Base-by-base conservation (phyloP, 768 basidiomycete species). In the Russula foetens region DNA sequence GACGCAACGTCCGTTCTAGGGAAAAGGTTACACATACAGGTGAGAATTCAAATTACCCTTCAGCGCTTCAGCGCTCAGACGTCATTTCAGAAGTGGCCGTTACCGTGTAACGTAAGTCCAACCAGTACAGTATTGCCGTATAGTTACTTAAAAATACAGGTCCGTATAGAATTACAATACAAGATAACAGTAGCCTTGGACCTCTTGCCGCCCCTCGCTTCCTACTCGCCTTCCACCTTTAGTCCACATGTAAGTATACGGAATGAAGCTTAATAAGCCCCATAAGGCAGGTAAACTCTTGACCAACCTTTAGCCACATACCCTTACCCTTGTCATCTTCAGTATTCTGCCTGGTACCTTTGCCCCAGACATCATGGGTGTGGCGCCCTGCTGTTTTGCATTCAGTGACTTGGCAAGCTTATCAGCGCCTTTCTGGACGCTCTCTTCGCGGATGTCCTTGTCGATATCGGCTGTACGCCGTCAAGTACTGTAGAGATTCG, bases 371-470 rank as follows among this genome's bases (percentile, higher is more conserved):
- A 69, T 63, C 65, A 83, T 84, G 2, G 82, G 73, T 68, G 88
- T 84, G 12, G 84, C 83, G 9, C 97, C 95, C 74, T 99, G 97
- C 68, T 98, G 97, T 70, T 98, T 98, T 35, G 85, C 83, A 55
- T 83, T 85, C 52, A 98, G 76, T 72, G 83, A 88, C 68, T 94
- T 97, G 49, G 84, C 77, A 45, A 99, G 81, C 70, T 98, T 97
- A 48, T 97, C 93, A 4, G 91, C 95, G 26, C 94, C 94, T 71
- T 90, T 94, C 31, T 96, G 84, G 3, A 99, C 92, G 24, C 97
- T 87, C 11, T 99, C 97, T 77, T 98, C 97, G 66, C 96, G 98
- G 69, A 26, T 46, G 45, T 11, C 11, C 50, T 24, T 23, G 62
- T 53, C 21, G 60, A 19, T 21, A 49, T 29, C 43, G 51, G 19